These are phyloP conservation scores for Centella asiatica DNA, from an alignment of 129 eudicot genomes.

Conservation along the genomic window DNA sequence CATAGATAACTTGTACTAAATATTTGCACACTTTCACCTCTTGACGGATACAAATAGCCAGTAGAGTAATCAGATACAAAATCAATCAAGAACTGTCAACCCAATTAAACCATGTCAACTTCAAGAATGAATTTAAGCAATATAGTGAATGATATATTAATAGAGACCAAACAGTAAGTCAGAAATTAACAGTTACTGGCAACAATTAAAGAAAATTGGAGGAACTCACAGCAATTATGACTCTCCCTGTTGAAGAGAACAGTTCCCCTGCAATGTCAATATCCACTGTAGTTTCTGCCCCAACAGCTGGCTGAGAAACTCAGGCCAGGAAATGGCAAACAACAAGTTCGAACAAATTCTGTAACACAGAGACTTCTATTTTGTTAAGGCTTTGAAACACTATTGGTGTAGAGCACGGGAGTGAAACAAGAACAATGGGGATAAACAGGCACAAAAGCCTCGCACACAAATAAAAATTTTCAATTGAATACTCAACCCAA, in stretches of 20 bases:
- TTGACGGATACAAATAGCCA: too few species aligned
- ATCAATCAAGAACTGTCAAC: too few species aligned
- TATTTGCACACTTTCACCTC: too few species aligned
- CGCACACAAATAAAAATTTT: too few species aligned
- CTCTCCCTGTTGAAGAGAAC: conserved; percentile 80
- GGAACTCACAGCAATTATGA: conserved; percentile 75
- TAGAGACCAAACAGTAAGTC: background rate
- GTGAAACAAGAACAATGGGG: too few species aligned
- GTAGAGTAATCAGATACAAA: too few species aligned
- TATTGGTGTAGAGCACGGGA: too few species aligned
- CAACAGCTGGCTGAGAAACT: conserved; percentile 92
- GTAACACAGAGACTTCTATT: conserved; percentile 16
- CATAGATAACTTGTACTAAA: too few species aligned
- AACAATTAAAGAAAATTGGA: background rate
- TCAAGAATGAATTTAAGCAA: too few species aligned
- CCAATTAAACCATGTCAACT: too few species aligned
- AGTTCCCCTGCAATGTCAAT: conserved; percentile 90
- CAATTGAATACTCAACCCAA: too few species aligned
- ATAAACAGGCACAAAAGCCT: too few species aligned
- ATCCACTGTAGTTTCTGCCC: conserved; percentile 91
- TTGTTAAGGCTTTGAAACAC: background rate
- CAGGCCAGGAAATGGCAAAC: conserved; percentile 96
- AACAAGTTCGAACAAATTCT: conserved; percentile 89
- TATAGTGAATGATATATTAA: background rate
- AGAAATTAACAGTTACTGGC: background rate